Percentiles rank a stretch among this genome's conserved stretches.
Evolutionary conservation across 1,284 basidiomycete species (phyloP).

Genomic region (Afroboletus lepidellus): DNA sequence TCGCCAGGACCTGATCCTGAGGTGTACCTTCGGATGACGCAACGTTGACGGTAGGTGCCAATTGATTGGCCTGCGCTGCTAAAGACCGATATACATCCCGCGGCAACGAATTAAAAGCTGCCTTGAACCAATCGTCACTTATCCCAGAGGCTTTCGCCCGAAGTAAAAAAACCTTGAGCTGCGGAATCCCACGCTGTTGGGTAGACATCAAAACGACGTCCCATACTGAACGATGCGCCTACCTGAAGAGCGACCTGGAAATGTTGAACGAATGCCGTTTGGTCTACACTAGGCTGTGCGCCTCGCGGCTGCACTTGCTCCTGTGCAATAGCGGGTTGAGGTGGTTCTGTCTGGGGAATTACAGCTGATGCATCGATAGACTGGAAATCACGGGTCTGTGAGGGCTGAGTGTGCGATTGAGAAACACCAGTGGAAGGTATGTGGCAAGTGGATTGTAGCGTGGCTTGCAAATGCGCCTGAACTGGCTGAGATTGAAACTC

Average conservation of each 20-base stretch:
- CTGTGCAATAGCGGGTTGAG: slow-evolving; percentile 1
- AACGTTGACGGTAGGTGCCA: neutral
- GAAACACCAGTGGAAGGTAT: neutral
- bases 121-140: slow-evolving; percentile 21
- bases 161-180: slow-evolving; percentile 14
- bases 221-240: slow-evolving; percentile 8
- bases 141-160: slow-evolving; percentile 19
- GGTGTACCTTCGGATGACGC: neutral
- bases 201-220: slow-evolving; percentile 3
- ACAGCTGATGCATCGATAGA: neutral
- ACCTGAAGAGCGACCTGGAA: slow-evolving; percentile 27
- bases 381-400: slow-evolving; percentile 2
- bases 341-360: neutral
- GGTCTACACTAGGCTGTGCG: slow-evolving; percentile 2
- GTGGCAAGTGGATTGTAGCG: neutral
- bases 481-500: slow-evolving; percentile 1
- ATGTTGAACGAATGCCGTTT: slow-evolving; percentile 19
- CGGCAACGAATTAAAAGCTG: slow-evolving; percentile 23
- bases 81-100: slow-evolving; percentile 12
- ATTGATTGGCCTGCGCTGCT: slow-evolving; percentile 6
- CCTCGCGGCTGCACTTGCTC: slow-evolving; percentile 1
- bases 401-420: slow-evolving; percentile 7
- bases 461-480: neutral
- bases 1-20: neutral
- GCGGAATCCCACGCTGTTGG: slow-evolving; percentile 17